These are phyloP conservation scores for Colletotrichum magnum DNA, from an alignment of 2,329 filamentous ascomycete species.

Conservation along the genomic window DNA sequence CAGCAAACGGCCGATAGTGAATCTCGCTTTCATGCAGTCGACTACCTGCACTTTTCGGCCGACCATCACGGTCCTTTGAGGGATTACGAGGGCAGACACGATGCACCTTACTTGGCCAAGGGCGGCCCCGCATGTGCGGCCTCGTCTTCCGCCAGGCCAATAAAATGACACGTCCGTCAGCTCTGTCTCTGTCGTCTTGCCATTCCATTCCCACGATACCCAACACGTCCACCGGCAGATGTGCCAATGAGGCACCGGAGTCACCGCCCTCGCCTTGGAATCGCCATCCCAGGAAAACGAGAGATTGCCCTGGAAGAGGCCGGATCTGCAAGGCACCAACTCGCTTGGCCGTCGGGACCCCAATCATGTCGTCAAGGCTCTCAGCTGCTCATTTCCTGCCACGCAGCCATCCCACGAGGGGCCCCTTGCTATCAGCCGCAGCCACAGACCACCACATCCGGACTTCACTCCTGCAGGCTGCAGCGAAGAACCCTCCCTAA, in stretches of 20 bases:
- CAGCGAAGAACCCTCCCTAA: slow-evolving; percentile 36
- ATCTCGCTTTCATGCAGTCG: slow-evolving; percentile 12
- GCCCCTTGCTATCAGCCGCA: slow-evolving; percentile 31
- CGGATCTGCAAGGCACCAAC: slow-evolving; percentile 24
- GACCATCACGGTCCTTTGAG: not conserved
- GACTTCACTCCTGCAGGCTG: slow-evolving; percentile 18
- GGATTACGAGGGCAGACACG: no score
- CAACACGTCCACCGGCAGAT: slow-evolving; percentile 2
- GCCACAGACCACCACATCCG: slow-evolving; percentile 3
- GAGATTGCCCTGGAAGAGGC: slow-evolving; percentile 18
- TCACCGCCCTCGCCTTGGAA: not conserved
- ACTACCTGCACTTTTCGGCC: not conserved
- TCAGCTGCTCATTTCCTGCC: slow-evolving; percentile 17
- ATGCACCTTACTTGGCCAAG: no score
- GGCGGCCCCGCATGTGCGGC: not conserved
- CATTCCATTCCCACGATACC: not conserved
- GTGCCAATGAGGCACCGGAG: slow-evolving; percentile 3
- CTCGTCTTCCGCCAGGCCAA: slow-evolving; percentile 2
- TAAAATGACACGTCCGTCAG: no score
- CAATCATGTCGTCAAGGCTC: slow-evolving; percentile 9
- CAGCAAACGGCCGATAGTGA: not conserved
- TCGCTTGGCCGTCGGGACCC: not conserved
- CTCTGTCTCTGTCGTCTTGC: slow-evolving; percentile 1
- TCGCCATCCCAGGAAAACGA: not conserved
- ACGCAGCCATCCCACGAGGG: slow-evolving; percentile 19